phyloP scores from a whole-genome alignment of 306 rosid genomes.

The Gleditsia sinensis region DNA sequence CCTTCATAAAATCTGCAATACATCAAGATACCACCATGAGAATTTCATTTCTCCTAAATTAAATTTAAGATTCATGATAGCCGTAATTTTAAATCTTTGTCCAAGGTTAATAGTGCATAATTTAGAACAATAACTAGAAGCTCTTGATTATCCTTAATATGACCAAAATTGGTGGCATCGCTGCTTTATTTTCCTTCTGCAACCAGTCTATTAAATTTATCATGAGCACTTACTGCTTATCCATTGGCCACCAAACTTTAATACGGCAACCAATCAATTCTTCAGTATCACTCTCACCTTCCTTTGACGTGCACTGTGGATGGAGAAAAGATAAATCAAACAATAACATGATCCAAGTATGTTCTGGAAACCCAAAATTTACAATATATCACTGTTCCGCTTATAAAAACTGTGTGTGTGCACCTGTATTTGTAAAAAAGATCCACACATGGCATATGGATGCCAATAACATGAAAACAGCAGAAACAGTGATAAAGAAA shows the following conservation, averaged over 20 bases:
- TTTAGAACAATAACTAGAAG: background rate
- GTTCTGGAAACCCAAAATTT: background rate
- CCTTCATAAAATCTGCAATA: slow-evolving; percentile 86
- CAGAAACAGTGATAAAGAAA: background rate
- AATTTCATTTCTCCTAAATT: background rate
- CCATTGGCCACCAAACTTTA: slow-evolving; percentile 99
- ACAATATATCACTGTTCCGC: background rate
- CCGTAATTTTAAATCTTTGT: slow-evolving; percentile 3
- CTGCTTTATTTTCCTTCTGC: slow-evolving; percentile 28
- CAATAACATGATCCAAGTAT: slow-evolving; percentile 1
- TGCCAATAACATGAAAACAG: background rate
- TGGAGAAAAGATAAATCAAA: slow-evolving; percentile 34
- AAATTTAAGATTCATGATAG: background rate
- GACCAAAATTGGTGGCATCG: slow-evolving; percentile 28
- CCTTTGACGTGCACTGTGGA: slow-evolving; percentile 64
- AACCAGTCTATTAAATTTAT: slow-evolving; percentile 27
- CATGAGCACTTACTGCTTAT: slow-evolving; percentile 67
- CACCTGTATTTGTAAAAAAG: background rate
- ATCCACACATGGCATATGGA: background rate
- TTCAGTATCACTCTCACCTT: slow-evolving; percentile 67
- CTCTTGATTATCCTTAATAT: slow-evolving; percentile 15
- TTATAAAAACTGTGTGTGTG: background rate
- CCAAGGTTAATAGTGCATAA: slow-evolving; percentile 12
- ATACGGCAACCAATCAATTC: slow-evolving; percentile 90
- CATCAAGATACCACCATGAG: slow-evolving; percentile 37